phyloP scores from a whole-genome alignment of 257 asterid genomes.

The Orobanche coerulescens region DNA sequence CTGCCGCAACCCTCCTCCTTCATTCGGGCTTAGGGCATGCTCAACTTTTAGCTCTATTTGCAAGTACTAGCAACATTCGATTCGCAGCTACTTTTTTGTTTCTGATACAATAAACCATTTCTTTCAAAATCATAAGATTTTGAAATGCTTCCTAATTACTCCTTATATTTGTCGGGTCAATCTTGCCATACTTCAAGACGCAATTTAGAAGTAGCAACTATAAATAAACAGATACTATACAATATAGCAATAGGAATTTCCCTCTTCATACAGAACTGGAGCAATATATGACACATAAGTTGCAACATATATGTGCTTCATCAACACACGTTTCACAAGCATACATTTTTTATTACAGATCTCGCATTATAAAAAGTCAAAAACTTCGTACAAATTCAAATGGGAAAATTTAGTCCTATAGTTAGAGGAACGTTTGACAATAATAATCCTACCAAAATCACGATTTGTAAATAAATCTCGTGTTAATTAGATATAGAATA shows the following conservation, averaged over 20 bases:
- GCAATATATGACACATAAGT: background rate
- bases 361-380: background rate
- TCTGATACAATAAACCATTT: background rate
- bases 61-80: no score
- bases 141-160: background rate
- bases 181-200: background rate
- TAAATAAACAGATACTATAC: background rate
- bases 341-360: background rate
- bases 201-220: background rate
- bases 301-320: background rate
- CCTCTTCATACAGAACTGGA: background rate
- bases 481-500: no score
- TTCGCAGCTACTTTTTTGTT: no score
- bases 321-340: background rate
- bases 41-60: no score
- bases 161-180: background rate
- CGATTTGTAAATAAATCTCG: no score
- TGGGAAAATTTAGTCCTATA: background rate
- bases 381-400: background rate
- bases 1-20: no score
- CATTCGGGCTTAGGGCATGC: no score
- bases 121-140: background rate
- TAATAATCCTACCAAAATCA: background rate
- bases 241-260: background rate
- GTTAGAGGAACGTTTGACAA: background rate